phyloP scores from a whole-genome alignment of 805 yeast species.

The Komagataella pastoris region DNA sequence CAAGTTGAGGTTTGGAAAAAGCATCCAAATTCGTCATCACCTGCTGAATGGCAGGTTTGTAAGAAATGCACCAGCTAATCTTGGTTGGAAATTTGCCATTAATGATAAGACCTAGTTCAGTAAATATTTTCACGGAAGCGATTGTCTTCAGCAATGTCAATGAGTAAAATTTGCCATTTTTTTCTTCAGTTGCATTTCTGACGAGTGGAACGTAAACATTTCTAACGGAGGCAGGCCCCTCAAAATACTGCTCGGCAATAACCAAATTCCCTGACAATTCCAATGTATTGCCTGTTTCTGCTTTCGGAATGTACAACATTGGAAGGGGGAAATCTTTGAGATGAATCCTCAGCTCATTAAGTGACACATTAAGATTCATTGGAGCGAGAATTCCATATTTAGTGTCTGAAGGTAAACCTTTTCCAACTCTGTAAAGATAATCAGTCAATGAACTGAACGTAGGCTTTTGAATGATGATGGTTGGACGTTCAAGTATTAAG shows the following conservation, averaged over 20 bases:
- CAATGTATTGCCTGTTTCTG: constrained; percentile 11
- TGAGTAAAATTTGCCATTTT: constrained; percentile 31
- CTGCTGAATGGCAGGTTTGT: constrained; percentile 75
- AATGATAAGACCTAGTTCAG: constrained; percentile 43
- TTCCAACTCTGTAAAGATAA: constrained; percentile 64
- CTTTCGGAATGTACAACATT: constrained; percentile 51
- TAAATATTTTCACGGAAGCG: constrained; percentile 59
- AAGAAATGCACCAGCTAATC: constrained; percentile 75
- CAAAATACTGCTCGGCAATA: constrained; percentile 50
- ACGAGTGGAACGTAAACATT: constrained; percentile 50
- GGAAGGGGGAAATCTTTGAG: constrained; percentile 84
- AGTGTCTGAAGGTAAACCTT: constrained; percentile 67
- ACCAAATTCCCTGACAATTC: constrained; percentile 49
- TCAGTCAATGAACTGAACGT: constrained; percentile 35
- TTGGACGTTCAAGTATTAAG: constrained; percentile 31
- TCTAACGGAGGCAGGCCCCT: constrained; percentile 39
- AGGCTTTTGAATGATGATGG: constrained; percentile 32
- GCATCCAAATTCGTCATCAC: constrained; percentile 66
- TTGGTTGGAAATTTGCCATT: constrained; percentile 45
- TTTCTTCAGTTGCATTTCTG: constrained; percentile 22
- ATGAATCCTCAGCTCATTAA: constrained; percentile 55
- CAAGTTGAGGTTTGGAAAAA: constrained; percentile 82
- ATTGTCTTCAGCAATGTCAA: constrained; percentile 63
- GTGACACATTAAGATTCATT: constrained; percentile 34
- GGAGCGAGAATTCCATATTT: constrained; percentile 62